A percentile compares a stretch with the other conserved stretches of the same genome.
phyloP scores from a whole-genome alignment of 2,329 filamentous ascomycete genomes.

The Grosmannia serpens region DNA sequence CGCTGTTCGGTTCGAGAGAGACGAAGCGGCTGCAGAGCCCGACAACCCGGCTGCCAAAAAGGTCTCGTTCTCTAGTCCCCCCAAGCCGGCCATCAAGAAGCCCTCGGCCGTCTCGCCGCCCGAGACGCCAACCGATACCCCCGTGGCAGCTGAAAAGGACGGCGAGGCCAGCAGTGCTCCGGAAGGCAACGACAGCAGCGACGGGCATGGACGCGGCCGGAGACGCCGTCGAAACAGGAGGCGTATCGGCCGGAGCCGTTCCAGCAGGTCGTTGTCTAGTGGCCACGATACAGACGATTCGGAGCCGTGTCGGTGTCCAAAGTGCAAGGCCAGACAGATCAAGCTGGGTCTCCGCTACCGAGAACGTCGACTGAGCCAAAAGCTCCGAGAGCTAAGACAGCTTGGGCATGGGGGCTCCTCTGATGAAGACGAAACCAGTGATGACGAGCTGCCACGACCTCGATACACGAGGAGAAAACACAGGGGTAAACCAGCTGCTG shows the following conservation, averaged over 20 bases:
- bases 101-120: conserved; percentile 9
- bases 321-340: conserved; percentile 10
- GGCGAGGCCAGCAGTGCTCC: neutral
- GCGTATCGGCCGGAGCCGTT: neutral
- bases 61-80: conserved; percentile 28
- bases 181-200: neutral
- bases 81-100: conserved; percentile 28
- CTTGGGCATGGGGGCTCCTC: neutral
- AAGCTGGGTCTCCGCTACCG: neutral
- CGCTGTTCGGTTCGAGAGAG: conserved; percentile 12
- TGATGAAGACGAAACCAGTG: neutral
- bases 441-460: neutral
- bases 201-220: neutral
- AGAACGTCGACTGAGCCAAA: neutral
- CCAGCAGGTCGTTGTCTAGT: neutral
- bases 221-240: neutral
- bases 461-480: neutral
- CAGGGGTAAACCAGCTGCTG: neutral
- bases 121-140: neutral
- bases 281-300: neutral
- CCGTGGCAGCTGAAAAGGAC: neutral
- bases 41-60: conserved; percentile 21
- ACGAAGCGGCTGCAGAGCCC: neutral
- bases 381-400: neutral
- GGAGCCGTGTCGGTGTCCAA: conserved; percentile 1